A percentile compares a stretch with the other conserved stretches of the same genome.
phyloP scores from a whole-genome alignment of 176 grass and related monocot genomes.

The Musa itinerans region DNA sequence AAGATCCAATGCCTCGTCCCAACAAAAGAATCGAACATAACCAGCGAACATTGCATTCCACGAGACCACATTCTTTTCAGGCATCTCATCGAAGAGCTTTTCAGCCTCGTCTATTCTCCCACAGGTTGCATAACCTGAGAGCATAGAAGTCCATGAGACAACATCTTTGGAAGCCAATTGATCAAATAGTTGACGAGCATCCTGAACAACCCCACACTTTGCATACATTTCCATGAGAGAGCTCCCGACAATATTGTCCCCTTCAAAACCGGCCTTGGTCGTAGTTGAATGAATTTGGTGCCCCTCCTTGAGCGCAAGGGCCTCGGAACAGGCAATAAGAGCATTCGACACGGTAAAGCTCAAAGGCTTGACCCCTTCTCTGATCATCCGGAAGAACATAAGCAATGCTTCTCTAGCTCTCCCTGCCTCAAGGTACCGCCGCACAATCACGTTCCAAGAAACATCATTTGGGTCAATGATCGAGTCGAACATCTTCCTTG shows the following conservation, averaged over 20 bases:
- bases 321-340: constrained; percentile 61
- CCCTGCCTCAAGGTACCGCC: constrained; percentile 63
- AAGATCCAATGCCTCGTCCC: constrained; percentile 61
- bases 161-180: constrained; percentile 43
- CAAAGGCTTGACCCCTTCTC: constrained; percentile 44
- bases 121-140: constrained; percentile 50
- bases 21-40: constrained; percentile 41
- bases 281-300: constrained; percentile 45
- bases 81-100: constrained; percentile 53
- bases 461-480: constrained; percentile 51
- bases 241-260: constrained; percentile 34
- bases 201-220: constrained; percentile 60
- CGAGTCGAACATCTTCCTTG: constrained; percentile 51
- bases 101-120: constrained; percentile 73
- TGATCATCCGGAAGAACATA: constrained; percentile 73
- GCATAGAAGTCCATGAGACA: constrained; percentile 63
- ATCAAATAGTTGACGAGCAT: constrained; percentile 55
- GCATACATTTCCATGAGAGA: constrained; percentile 67
- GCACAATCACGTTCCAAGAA: constrained; percentile 82
- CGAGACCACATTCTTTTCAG: constrained; percentile 57
- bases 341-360: constrained; percentile 63
- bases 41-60: constrained; percentile 89
- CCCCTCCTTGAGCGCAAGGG: constrained; percentile 43
- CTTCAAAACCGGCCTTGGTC: constrained; percentile 44
- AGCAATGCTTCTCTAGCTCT: constrained; percentile 46